Conservation (phyloP, 2,329 filamentous ascomycete species). For the Fusarium nygamai region DNA sequence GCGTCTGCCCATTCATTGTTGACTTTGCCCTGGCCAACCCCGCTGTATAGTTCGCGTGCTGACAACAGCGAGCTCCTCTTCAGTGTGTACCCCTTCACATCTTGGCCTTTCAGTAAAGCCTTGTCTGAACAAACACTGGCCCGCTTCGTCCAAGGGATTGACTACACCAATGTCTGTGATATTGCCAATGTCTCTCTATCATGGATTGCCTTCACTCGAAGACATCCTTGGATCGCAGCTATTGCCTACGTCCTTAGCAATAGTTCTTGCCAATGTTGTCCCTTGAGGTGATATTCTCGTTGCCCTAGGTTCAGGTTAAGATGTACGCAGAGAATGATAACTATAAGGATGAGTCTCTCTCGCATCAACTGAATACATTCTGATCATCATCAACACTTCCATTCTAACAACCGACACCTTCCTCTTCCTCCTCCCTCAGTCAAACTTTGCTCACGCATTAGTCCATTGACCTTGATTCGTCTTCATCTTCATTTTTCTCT, state of each 20-base stretch:
- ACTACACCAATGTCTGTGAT: background rate
- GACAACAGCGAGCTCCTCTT: background rate
- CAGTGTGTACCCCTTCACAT: background rate
- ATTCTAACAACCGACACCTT: background rate
- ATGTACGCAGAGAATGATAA: background rate
- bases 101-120: background rate
- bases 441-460: background rate
- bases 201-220: background rate
- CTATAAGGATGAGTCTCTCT: constrained; percentile 30
- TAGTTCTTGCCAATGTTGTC: constrained; percentile 3
- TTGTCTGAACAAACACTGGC: background rate
- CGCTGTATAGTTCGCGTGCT: background rate
- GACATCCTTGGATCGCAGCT: background rate
- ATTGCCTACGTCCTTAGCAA: constrained; percentile 6
- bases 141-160: constrained; percentile 13
- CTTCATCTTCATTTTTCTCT: background rate
- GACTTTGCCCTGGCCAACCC: background rate
- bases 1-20: background rate
- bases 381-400: constrained; percentile 16
- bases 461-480: background rate
- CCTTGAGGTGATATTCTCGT: background rate
- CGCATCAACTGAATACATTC: background rate
- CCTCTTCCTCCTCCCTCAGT: background rate
- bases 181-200: constrained; percentile 20
- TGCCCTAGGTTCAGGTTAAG: background rate